Conservation (phyloP, 352 stramenopile genomes). For the Albugo candida region DNA sequence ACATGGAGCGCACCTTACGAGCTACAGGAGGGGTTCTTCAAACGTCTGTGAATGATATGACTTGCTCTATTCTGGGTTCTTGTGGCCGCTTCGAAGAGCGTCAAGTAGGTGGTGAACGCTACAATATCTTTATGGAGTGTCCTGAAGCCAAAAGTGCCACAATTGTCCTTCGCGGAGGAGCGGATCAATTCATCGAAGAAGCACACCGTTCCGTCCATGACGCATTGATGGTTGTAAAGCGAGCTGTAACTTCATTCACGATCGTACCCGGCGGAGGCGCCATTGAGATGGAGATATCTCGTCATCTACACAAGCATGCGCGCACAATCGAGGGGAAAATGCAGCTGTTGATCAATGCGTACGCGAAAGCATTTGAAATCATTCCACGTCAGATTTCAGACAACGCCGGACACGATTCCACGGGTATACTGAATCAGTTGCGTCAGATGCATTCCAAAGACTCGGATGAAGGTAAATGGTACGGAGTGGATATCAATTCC, state of each 20-base stretch:
- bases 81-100: constrained; percentile 95
- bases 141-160: constrained; percentile 88
- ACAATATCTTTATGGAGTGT: constrained; percentile 98
- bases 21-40: constrained; percentile 90
- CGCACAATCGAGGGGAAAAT: constrained; percentile 95
- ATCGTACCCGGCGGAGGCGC: constrained; percentile 85
- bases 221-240: constrained; percentile 97
- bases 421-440: constrained; percentile 94
- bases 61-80: constrained; percentile 78
- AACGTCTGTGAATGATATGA: constrained; percentile 87
- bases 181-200: constrained; percentile 98
- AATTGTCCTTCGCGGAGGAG: constrained; percentile 93
- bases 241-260: constrained; percentile 78
- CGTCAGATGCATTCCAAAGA: constrained; percentile 92
- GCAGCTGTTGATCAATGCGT: constrained; percentile 91
- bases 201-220: constrained; percentile 96
- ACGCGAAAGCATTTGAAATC: constrained; percentile 95
- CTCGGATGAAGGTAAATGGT: constrained; percentile 87
- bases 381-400: constrained; percentile 95
- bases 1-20: constrained; percentile 92
- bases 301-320: constrained; percentile 79
- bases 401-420: constrained; percentile 97
- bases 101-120: constrained; percentile 93
- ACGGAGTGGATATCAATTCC: constrained; percentile 95
- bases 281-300: constrained; percentile 88